phyloP scores from a whole-genome alignment of 2,329 filamentous ascomycete genomes.

The Monilinia vaccinii-corymbosi region DNA sequence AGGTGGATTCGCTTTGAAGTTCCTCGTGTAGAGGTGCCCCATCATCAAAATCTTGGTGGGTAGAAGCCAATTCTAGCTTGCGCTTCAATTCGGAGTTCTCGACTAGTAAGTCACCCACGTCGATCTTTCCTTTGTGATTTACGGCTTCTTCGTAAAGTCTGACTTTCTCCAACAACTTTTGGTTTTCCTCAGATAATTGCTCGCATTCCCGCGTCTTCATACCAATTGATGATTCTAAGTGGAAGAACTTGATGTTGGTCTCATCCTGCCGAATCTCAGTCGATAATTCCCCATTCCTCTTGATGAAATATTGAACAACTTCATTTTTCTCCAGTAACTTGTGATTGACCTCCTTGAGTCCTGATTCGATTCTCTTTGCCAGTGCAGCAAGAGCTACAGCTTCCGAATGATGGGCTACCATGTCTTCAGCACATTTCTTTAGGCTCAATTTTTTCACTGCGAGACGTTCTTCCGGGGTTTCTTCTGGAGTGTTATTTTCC shows the following conservation, averaged over 20 bases:
- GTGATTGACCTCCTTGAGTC: slow-evolving; percentile 5
- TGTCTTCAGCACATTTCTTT: slow-evolving; percentile 6
- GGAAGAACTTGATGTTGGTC: slow-evolving; percentile 4
- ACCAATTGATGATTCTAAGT: slow-evolving; percentile 3
- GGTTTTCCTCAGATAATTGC: slow-evolving; percentile 2
- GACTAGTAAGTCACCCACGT: slow-evolving; percentile 7
- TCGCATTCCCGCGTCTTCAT: slow-evolving; percentile 7
- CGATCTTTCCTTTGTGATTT: slow-evolving; percentile 8
- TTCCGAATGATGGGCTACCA: slow-evolving; percentile 6
- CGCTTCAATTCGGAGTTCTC: slow-evolving; percentile 8
- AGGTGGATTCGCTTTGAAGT: slow-evolving; percentile 6
- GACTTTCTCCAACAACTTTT: slow-evolving; percentile 4
- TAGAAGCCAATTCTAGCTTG: not conserved
- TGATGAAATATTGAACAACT: slow-evolving; percentile 9
- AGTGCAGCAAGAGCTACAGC: slow-evolving; percentile 6
- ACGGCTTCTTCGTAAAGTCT: slow-evolving; percentile 8
- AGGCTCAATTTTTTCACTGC: slow-evolving; percentile 4
- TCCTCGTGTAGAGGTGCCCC: slow-evolving; percentile 1
- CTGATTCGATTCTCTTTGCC: slow-evolving; percentile 8
- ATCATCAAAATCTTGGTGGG: not conserved
- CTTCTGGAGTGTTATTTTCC: not conserved
- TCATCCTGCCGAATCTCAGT: slow-evolving; percentile 5
- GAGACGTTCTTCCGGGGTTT: not conserved
- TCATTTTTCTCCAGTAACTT: slow-evolving; percentile 9
- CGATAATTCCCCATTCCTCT: slow-evolving; percentile 2